Conservation (phyloP, 441 rosid genomes). For the Populus tomentosa region DNA sequence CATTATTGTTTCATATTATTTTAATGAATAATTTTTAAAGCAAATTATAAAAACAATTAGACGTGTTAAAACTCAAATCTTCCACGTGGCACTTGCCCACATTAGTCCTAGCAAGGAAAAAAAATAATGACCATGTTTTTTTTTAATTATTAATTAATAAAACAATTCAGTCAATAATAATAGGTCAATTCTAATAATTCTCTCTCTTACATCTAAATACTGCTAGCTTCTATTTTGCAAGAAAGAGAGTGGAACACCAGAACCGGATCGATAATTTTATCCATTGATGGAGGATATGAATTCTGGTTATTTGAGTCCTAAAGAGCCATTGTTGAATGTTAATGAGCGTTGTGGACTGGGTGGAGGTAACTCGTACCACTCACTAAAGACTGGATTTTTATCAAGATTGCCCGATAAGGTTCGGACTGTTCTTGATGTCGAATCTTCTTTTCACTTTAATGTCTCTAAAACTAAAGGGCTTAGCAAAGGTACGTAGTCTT, state of each 20-base stretch:
- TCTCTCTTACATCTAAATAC: background rate
- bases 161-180: background rate
- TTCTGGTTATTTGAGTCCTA: background rate
- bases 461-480: slow-evolving; percentile 37
- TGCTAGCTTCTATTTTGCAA: background rate
- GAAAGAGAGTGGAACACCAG: background rate
- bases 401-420: slow-evolving; percentile 54
- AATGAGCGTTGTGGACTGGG: slow-evolving; percentile 9
- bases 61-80: no score
- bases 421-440: slow-evolving; percentile 41
- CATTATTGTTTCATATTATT: background rate
- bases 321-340: slow-evolving; percentile 20
- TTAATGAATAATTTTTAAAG: no score
- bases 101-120: background rate
- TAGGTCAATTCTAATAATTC: background rate
- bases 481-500: slow-evolving; percentile 33
- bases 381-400: slow-evolving; percentile 43
- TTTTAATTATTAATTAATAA: no score
- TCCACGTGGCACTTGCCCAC: background rate
- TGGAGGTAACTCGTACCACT: slow-evolving; percentile 30
- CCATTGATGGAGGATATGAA: slow-evolving; percentile 8
- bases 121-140: no score
- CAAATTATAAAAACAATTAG: background rate
- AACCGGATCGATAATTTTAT: background rate
- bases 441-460: slow-evolving; percentile 38